Evolutionary conservation across 805 yeast genomes (phyloP).

Genomic region (Yamadazyma tumulicola): DNA sequence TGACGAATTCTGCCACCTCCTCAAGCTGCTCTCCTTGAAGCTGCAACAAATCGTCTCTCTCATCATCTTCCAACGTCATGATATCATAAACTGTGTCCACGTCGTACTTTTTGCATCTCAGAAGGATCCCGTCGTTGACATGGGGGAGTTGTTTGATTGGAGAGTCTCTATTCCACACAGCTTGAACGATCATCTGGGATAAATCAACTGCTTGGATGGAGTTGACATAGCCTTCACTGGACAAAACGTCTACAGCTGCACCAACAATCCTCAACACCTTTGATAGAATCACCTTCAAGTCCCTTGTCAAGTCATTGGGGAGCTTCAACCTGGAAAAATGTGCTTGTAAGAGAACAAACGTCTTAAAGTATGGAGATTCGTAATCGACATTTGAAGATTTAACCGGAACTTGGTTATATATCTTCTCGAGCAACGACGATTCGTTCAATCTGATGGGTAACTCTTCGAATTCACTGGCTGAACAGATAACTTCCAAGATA

Average conservation of each 20-base stretch:
- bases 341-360: conserved; percentile 75
- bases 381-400: conserved; percentile 41
- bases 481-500: conserved; percentile 60
- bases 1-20: conserved; percentile 82
- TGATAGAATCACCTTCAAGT: conserved; percentile 51
- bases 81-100: conserved; percentile 79
- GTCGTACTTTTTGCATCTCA: conserved; percentile 49
- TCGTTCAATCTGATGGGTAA: conserved; percentile 66
- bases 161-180: conserved; percentile 75
- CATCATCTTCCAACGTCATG: conserved; percentile 77
- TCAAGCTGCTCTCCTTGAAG: conserved; percentile 49
- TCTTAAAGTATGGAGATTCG: conserved; percentile 60
- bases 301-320: conserved; percentile 56
- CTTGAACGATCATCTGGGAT: conserved; percentile 85
- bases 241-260: conserved; percentile 70
- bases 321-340: conserved; percentile 67
- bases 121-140: conserved; percentile 48
- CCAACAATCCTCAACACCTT: conserved; percentile 50
- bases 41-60: conserved; percentile 57
- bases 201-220: conserved; percentile 83
- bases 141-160: conserved; percentile 81
- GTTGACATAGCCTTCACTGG: conserved; percentile 76
- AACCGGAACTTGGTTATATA: conserved; percentile 63
- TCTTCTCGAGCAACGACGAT: conserved; percentile 37
- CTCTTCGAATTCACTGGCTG: conserved; percentile 68